Base-by-base conservation (phyloP, 2,329 filamentous ascomycete species). In the Nothopassalora personata region DNA sequence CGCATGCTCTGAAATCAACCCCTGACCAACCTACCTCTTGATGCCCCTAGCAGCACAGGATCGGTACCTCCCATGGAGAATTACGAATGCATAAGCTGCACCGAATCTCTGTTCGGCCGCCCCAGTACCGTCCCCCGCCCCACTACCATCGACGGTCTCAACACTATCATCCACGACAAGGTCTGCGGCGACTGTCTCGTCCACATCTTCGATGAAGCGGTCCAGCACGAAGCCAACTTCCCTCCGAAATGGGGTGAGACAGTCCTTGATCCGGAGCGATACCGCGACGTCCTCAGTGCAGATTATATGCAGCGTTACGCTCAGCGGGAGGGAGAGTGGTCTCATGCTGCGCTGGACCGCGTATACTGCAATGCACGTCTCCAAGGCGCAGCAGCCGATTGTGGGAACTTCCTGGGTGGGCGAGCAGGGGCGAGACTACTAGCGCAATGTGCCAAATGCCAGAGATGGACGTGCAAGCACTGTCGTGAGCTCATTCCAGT, bases 161-260 rank as follows among this genome's bases (percentile, higher is more conserved):
- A 36, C 47, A 46, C 15, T 3, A 48, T 56, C 47, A 47, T 18
- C 13, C 23, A 52, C 15, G 31, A 55, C 28, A 48, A 23, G 15
- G 50, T 61, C 9, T 65, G 64, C 49, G 47, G 39, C 13, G 45
- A 52, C 11, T 65, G 64, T 43, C 43, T 65, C 46, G 46, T 52
- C 13, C 36, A 54, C n/a, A 33, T 65, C n/a, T 67, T 67, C 54
- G 57, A 61, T 10, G 34, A 49, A 11, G 53, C 65, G 5, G 58
- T 65, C 5, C 19, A 18, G 2, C 10, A 58, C 13, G 62, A 62
- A 30, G 28, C 47, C 1, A 56, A 58, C 23, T 67, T 60, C 31
- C 65, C 65, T 10, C 64, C 65, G 1, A 31, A 36, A 34, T 66
- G 62, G 62, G 60, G 56, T 5, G 47, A 47, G 2, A 39, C 52